Conservation (phyloP, 345 rosid species). For the Boechera stricta region DNA sequence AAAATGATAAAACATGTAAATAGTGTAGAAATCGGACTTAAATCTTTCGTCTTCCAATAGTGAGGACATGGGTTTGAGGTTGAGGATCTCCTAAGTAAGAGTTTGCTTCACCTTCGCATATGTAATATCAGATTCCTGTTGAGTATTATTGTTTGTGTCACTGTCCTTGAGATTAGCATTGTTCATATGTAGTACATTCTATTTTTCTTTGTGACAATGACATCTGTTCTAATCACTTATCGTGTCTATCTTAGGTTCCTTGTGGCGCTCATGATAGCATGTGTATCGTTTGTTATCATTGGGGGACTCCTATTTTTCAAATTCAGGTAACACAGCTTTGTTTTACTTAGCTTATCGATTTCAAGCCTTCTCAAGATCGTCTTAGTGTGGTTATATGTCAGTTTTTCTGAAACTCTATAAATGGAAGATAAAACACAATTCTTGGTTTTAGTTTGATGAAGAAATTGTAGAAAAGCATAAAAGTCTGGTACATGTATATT, state of each 20-base stretch:
- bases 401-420: constrained; percentile 6
- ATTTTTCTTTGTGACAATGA: constrained; percentile 9
- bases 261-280: constrained; percentile 73
- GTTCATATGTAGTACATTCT: constrained; percentile 10
- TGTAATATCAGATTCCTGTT: background rate
- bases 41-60: background rate
- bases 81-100: constrained; percentile 9
- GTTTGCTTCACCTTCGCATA: constrained; percentile 16
- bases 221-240: constrained; percentile 30
- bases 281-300: constrained; percentile 81
- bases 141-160: constrained; percentile 8
- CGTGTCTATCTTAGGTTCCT: constrained; percentile 65
- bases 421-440: constrained; percentile 3
- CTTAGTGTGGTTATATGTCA: constrained; percentile 4
- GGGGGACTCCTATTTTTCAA: constrained; percentile 87
- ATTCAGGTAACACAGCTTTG: constrained; percentile 60
- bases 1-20: background rate
- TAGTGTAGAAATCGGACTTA: background rate
- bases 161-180: constrained; percentile 25
- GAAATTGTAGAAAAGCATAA: constrained; percentile 7
- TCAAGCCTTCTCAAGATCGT: constrained; percentile 8
- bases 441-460: constrained; percentile 14
- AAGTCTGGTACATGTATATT: background rate
- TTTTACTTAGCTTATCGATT: background rate
- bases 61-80: background rate